Base-by-base conservation (phyloP, 75 land plant species). In the Selaginella moellendorffii region DNA sequence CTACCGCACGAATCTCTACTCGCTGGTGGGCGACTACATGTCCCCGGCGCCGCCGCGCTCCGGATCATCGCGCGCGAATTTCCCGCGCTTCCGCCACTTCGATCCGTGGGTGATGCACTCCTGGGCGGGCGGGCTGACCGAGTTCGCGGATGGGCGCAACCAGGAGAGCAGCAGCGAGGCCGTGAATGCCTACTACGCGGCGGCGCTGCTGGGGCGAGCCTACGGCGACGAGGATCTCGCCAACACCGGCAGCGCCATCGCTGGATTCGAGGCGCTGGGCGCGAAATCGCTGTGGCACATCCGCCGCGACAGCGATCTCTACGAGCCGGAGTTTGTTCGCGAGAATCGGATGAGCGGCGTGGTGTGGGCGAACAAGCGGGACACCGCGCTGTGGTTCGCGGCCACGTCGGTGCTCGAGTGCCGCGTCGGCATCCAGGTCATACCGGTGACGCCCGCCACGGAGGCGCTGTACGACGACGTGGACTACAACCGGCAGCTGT, bases 91-190 rank as follows among this genome's bases (percentile, higher is more conserved):
- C 19, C 26, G 76, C 22, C 51, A 72, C 31, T 74, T 74, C 51
- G 76, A 74, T 51, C 24, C 30, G 46, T 74, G 76, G 76, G 54
- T 63, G 56, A 28, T 74, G 52, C 76, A 74, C 42, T 74, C 76
- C 2, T 74, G 76, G 76, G 76, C 76, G 2, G 36, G 63, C 2
- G 76, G 76, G 20, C 20, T 74, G 28, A 74, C 76, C 14, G 76
- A 74, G 24, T 74, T 74, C 28, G 46, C 54, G 0, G 76, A 74
- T 30, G 76, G 76, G 28, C 26, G 76, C 30, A 74, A 74, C 53
- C 76, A 74, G 68, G 76, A 74, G 54, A 74, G 76, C 76, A 65
- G 53, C 31, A 74, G 76, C 25, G 76, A 74, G 69, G 76, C 76
- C 27, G 21, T 74, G 31, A 72, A 72, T 46, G 76, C 76, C 1